Evolutionary conservation across 2,329 filamentous ascomycete genomes (phyloP), one percentile per base, ranked within the genome.

Genomic region (Thermochaetoides dissita): DNA sequence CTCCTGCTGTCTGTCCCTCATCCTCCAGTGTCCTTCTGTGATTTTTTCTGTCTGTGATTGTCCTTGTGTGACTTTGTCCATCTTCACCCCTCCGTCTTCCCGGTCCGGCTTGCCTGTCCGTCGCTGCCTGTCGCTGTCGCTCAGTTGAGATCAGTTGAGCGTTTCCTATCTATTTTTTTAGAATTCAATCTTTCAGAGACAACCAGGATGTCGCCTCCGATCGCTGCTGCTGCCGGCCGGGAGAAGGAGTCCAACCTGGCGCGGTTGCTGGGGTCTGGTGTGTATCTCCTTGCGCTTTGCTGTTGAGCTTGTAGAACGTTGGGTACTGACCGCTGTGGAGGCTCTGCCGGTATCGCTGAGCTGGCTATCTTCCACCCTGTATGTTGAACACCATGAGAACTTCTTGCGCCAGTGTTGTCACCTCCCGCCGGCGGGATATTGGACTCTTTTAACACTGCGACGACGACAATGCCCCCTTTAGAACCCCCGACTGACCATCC

Each of bases 291-390:
- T 6, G 39, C 45, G 36, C 31, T 38, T 35, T 1, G 10, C 11
- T 9, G 2, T 34, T 33, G 34, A 7, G 9, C 2, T 17, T 12
- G 29, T 42, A 29, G 37, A 8, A 17, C n/a, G 6, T 17, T 35
- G n/a, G 30, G 34, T 36, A 8, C 38, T 42, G 34, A 36, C 38
- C 2, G 36, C 43, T 33, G 39, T 49, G 33, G 55, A 95, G 88
- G 88, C 58, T 85, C 80, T 59, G 87, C 88, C 59, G 88, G 88
- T 69, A 89, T 95, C 62, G 81, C 88, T 56, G 89, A 95, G 67
- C 71, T 95, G 57, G 78, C 86, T 57, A 78, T 95, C 62, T 95
- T 95, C 72, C 86, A 94, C 61, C 86, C 86, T 50, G 86, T 86
- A 72, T 53, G 71, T 60, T 60, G 17, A 24, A 24, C 17, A 24